Conservation (phyloP, 768 basidiomycete genomes). For the Paxillus involutus region DNA sequence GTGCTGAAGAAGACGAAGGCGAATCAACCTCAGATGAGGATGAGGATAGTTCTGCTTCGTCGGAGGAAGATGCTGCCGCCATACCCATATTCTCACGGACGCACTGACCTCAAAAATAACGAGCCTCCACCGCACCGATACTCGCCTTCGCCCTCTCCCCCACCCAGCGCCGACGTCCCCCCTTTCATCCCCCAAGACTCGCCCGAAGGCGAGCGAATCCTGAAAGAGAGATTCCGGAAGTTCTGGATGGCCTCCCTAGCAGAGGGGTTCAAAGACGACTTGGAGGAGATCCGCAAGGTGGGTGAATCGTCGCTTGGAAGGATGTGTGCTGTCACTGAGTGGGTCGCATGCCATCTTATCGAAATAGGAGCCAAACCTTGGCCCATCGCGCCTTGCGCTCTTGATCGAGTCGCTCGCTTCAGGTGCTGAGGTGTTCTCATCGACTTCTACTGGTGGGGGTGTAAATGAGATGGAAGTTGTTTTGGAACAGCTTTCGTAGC, state of each 20-base stretch:
- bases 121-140: slow-evolving; percentile 10
- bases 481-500: slow-evolving; percentile 37
- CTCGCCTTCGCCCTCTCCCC: slow-evolving; percentile 25
- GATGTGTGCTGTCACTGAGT: neutral
- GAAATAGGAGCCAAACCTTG: slow-evolving; percentile 63
- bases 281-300: slow-evolving; percentile 84
- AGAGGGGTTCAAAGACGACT: slow-evolving; percentile 79
- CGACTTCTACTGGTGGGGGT: slow-evolving; percentile 32
- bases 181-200: slow-evolving; percentile 52
- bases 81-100: neutral
- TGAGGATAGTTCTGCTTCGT: slow-evolving; percentile 7
- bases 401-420: slow-evolving; percentile 83
- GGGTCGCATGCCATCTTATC: neutral
- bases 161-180: slow-evolving; percentile 39
- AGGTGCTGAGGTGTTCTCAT: slow-evolving; percentile 70
- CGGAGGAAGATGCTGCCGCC: slow-evolving; percentile 1
- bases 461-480: slow-evolving; percentile 79
- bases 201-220: slow-evolving; percentile 44
- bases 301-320: slow-evolving; percentile 6
- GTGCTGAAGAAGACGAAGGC: slow-evolving; percentile 7
- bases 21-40: slow-evolving; percentile 16
- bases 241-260: slow-evolving; percentile 88
- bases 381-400: slow-evolving; percentile 63
- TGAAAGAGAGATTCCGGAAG: slow-evolving; percentile 72
- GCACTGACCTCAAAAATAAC: neutral